These are phyloP conservation scores for Meira miltonrushii DNA, from an alignment of 1,284 basidiomycete species.

Conservation along the genomic window DNA sequence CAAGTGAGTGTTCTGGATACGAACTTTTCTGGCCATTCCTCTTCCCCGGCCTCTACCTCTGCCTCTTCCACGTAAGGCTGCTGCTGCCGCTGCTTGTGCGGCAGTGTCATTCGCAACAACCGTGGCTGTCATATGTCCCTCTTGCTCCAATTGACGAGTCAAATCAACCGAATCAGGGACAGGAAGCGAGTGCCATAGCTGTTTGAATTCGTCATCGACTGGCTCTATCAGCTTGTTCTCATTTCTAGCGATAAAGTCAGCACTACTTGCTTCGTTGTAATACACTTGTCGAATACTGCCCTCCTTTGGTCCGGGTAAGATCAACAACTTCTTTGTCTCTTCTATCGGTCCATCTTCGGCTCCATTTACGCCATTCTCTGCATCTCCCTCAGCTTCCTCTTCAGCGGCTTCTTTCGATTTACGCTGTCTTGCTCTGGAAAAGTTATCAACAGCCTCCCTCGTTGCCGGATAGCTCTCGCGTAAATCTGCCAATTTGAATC, in stretches of 20 bases:
- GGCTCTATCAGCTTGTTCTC: slow-evolving; percentile 25
- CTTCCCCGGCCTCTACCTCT: slow-evolving; percentile 17
- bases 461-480: slow-evolving; percentile 88
- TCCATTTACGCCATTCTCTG: neutral
- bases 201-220: slow-evolving; percentile 80
- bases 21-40: slow-evolving; percentile 59
- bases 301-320: slow-evolving; percentile 75
- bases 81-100: neutral
- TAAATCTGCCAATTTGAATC: slow-evolving; percentile 73
- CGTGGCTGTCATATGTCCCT: slow-evolving; percentile 40
- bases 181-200: slow-evolving; percentile 75
- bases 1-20: slow-evolving; percentile 81
- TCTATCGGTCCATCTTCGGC: slow-evolving; percentile 55
- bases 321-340: slow-evolving; percentile 71
- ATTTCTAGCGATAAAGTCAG: slow-evolving; percentile 58
- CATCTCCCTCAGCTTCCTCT: neutral
- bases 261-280: slow-evolving; percentile 78
- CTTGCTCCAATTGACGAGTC: slow-evolving; percentile 62
- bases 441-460: slow-evolving; percentile 26
- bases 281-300: slow-evolving; percentile 70
- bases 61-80: slow-evolving; percentile 8
- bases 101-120: slow-evolving; percentile 22
- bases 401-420: slow-evolving; percentile 58
- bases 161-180: slow-evolving; percentile 79
- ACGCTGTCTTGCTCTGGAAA: neutral